Conservation (phyloP, 805 yeast species). For the Sungouiozyma ichnusensis region DNA sequence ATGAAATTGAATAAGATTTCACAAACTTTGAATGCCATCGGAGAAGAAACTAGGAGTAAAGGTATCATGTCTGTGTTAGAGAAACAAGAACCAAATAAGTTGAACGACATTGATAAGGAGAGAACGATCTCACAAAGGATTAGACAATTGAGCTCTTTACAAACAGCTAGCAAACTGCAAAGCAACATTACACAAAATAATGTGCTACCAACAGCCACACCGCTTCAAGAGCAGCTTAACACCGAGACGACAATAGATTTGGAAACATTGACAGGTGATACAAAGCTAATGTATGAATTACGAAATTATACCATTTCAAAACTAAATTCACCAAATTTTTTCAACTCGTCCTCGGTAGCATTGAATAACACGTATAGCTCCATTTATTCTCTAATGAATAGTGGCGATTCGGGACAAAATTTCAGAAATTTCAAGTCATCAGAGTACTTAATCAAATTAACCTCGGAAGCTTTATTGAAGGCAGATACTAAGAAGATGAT, state of each 20-base stretch:
- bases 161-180: neutral
- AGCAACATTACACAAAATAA: neutral
- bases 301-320: conserved; percentile 24
- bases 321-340: conserved; percentile 17
- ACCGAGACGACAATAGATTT: neutral
- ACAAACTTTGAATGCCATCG: conserved; percentile 26
- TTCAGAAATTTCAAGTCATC: conserved; percentile 47
- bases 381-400: conserved; percentile 55
- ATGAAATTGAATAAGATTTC: conserved; percentile 25
- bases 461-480: conserved; percentile 55
- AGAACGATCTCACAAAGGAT: conserved; percentile 7
- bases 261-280: neutral
- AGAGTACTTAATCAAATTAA: conserved; percentile 49
- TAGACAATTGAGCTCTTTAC: neutral
- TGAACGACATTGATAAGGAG: conserved; percentile 16
- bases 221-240: conserved; percentile 5
- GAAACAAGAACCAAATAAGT: conserved; percentile 17
- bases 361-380: conserved; percentile 43
- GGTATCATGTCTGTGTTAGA: conserved; percentile 18
- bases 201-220: conserved; percentile 9
- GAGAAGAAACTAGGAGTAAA: conserved; percentile 29
- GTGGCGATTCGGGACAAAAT: conserved; percentile 59
- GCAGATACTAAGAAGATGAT: conserved; percentile 43
- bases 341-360: conserved; percentile 29
- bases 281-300: conserved; percentile 5